These are phyloP conservation scores for Arctostaphylos glauca DNA, from an alignment of 148 eudicot genomes.

Conservation along the genomic window DNA sequence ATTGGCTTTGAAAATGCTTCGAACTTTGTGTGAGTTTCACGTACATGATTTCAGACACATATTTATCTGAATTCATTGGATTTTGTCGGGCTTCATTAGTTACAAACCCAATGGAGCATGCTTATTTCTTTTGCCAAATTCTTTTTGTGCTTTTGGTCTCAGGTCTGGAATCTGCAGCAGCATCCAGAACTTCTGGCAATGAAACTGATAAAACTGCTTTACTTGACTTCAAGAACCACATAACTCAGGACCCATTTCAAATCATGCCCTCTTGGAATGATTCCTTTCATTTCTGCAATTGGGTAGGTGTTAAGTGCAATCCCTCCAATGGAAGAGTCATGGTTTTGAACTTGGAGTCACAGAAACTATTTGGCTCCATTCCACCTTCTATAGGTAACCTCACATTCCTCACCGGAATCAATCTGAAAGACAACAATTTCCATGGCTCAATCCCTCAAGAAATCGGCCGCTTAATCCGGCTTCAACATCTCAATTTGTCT, in stretches of 20 bases:
- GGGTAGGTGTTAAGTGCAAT: constrained; percentile 43
- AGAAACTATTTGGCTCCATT: constrained; percentile 26
- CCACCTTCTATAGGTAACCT: constrained; percentile 48
- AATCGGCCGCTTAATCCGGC: constrained; percentile 27
- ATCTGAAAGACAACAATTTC: constrained; percentile 28
- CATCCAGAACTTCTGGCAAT: neutral
- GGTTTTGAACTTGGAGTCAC: constrained; percentile 16
- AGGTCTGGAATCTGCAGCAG: neutral
- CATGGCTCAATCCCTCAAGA: constrained; percentile 33
- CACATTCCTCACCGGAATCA: constrained; percentile 22
- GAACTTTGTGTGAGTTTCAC: no score
- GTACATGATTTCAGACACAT: no score
- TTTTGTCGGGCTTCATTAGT: neutral
- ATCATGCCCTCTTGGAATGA: constrained; percentile 40
- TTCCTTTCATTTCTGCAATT: constrained; percentile 36
- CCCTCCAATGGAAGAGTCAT: constrained; percentile 22
- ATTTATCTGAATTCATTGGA: no score
- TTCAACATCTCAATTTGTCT: constrained; percentile 15
- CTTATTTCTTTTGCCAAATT: neutral
- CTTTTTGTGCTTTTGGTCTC: neutral
- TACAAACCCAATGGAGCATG: neutral
- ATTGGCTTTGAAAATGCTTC: no score
- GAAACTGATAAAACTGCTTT: constrained; percentile 32
- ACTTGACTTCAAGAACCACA: constrained; percentile 33
- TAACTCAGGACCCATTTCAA: constrained; percentile 12